These are phyloP conservation scores for Diaporthe amygdali DNA, from an alignment of 2,329 filamentous ascomycete genomes.

Conservation along the genomic window DNA sequence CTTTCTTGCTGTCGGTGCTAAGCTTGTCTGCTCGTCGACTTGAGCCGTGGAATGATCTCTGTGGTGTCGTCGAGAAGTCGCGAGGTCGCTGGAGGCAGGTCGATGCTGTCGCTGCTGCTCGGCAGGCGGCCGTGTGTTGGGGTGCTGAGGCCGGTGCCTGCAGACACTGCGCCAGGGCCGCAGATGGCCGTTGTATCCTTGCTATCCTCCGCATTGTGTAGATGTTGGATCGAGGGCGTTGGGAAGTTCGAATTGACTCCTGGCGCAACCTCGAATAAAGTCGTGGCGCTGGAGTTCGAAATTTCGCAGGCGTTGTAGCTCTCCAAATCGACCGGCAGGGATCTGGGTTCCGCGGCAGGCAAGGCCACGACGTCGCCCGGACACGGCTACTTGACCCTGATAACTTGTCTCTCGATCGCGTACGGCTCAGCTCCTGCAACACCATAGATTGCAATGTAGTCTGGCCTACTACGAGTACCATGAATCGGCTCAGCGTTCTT, in stretches of 20 bases:
- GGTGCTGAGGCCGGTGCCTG: slow-evolving; percentile 9
- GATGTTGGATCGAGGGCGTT: background rate
- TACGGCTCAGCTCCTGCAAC: background rate
- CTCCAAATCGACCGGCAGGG: background rate
- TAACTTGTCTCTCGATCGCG: background rate
- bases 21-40: background rate
- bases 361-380: slow-evolving; percentile 9
- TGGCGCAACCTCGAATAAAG: background rate
- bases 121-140: slow-evolving; percentile 14
- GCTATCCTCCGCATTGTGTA: slow-evolving; percentile 25
- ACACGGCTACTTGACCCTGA: background rate
- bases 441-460: background rate
- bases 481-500: slow-evolving; percentile 34
- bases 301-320: slow-evolving; percentile 17
- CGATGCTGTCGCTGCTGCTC: background rate
- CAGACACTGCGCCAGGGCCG: slow-evolving; percentile 19
- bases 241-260: background rate
- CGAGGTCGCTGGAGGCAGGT: background rate
- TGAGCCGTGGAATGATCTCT: background rate
- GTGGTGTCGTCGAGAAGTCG: slow-evolving; percentile 25
- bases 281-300: slow-evolving; percentile 2
- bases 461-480: slow-evolving; percentile 23
- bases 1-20: background rate
- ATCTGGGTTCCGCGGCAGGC: slow-evolving; percentile 9
- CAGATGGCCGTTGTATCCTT: slow-evolving; percentile 21